Base-by-base conservation (phyloP, 1,139 yeast species). In the Arxiozyma bovina region DNA sequence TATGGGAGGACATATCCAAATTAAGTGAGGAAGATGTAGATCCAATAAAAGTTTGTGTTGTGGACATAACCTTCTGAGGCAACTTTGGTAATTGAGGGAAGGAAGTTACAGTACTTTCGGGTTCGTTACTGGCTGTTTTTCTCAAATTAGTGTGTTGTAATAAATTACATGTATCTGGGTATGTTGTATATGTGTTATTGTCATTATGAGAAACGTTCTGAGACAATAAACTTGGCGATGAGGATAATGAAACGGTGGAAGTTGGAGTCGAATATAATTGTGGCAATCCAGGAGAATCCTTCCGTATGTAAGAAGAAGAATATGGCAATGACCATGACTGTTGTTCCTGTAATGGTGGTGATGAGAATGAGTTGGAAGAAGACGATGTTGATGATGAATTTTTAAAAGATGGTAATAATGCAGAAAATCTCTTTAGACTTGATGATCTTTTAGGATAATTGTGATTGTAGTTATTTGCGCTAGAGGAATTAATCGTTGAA, bases 151-250 rank as follows among this genome's bases (percentile, higher is more conserved):
- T 30, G n/a, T 30, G 40, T 18, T 25, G 47, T 27, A 45, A 25
- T 27, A 45, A 27, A 38, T 45, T 45, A 27, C 63, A 61, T 3
- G 66, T 55, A 22, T 58, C 61, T 17, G 65, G 66, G 51, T 63
- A 63, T 12, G 50, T 43, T 8, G 63, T 51, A 17, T 50, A 55
- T 6, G 55, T 57, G n/a, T 51, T 45, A 22, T 46, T 50, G 1
- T 23, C 18, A 11, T 21, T 42, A 3, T 38, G 42, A 8, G n/a
- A 15, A 15, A 34, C 4, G 8, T 34, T 34, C 40, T 47, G 47
- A 17, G 56, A n/a, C 12, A 52, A 18, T 23, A 34, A 15, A 23
- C 41, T 41, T 41, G 50, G 41, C 8, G 45, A 44, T 4, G 51
- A 46, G 30, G 63, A 51, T 47, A 51, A n/a, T 11, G 48, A 45